These are phyloP conservation scores for Geotrichum reessii DNA, from an alignment of 1,139 yeast genomes.

Conservation along the genomic window DNA sequence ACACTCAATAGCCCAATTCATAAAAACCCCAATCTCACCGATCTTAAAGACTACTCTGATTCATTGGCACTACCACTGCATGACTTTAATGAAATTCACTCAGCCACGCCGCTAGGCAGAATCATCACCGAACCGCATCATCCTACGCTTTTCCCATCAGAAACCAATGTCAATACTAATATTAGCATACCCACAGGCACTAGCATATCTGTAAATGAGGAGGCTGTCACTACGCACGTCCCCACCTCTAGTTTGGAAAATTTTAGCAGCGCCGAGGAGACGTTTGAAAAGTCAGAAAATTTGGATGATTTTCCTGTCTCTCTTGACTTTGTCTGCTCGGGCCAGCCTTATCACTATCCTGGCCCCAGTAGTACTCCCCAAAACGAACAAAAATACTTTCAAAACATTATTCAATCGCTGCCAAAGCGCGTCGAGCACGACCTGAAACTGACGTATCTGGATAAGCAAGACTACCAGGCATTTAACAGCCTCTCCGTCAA, in stretches of 20 bases:
- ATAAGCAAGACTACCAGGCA: constrained; percentile 1
- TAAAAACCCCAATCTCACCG: not conserved
- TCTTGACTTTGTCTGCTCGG: constrained; percentile 13
- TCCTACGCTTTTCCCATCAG: not conserved
- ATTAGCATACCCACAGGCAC: not conserved
- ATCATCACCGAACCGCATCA: constrained; percentile 2
- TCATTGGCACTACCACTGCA: not conserved
- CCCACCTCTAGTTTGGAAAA: not conserved
- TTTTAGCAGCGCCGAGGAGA: not conserved
- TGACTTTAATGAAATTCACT: constrained; percentile 14
- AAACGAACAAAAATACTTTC: not conserved
- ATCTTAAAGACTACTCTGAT: not conserved
- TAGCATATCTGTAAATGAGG: not conserved
- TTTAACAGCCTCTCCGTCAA: constrained; percentile 1
- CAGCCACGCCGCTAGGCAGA: constrained; percentile 15
- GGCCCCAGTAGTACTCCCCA: not conserved
- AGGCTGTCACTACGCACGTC: not conserved
- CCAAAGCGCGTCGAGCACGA: not conserved
- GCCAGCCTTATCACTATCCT: constrained; percentile 14
- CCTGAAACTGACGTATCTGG: not conserved
- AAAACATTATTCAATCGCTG: constrained; percentile 7
- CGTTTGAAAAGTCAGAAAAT: not conserved
- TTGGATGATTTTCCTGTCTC: not conserved
- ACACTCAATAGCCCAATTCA: not conserved
- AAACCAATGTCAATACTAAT: not conserved